Evolutionary conservation across 345 rosid genomes (phyloP), one percentile per base, ranked within the genome.

Genomic region (Acer campestre): DNA sequence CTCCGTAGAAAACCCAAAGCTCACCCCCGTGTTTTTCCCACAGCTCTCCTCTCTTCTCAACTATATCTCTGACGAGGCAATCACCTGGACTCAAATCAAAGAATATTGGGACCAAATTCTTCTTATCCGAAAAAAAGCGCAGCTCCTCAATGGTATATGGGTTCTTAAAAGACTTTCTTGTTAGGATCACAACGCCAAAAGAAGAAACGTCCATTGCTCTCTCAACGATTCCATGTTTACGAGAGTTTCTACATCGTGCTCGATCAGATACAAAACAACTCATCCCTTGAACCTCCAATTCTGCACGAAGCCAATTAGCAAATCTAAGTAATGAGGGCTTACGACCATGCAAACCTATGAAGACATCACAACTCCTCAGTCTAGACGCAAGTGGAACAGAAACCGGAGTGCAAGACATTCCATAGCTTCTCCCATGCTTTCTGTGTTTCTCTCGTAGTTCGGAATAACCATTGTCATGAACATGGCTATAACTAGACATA

Each of bases 21-120:
- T 93, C 97, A 7, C 98, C 99, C 46, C 97, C 98, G 35, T 91
- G 88, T 81, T 91, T 91, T 84, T 91, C 98, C 99, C 99, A 96
- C 76, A 93, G 77, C 68, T 92, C 98, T 35, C 98, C 99, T 80
- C 97, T 84, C 87, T 87, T 96, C 79, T 96, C 99, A 49, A 96
- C 92, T 61, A 96, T 91, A 80, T 96, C 99, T 79, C 98, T 85
- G 59, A 96, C 98, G 68, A 94, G 97, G 80, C 98, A 96, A 65
- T 94, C 98, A 20, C 86, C 86, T 1, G 91, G 95, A 79, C 88
- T 83, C 46, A 94, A 70, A 81, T 92, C 99, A 77, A 94, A 94
- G 84, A 86, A 96, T n/a, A 96, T 82, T 0, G 99, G 99, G 16
- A 96, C 94, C 51, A 96, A 83, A 84, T 88, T 96, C 93, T 92